phyloP scores from a whole-genome alignment of 345 rosid genomes.

The Raphanus sativus region DNA sequence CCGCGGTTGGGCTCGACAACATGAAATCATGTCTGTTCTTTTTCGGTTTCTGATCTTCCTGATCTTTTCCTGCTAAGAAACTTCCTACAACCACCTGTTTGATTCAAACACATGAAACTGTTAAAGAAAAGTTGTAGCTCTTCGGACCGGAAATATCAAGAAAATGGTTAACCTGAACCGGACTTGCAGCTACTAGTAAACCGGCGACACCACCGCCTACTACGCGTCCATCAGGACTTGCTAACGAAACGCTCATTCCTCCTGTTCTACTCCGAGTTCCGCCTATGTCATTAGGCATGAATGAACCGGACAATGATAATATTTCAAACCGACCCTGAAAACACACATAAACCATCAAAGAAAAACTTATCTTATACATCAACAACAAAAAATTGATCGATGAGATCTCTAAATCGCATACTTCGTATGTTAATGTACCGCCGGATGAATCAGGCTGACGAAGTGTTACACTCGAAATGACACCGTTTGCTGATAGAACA shows the following conservation, averaged over 20 bases:
- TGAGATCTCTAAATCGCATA: slow-evolving; percentile 16
- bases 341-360: slow-evolving; percentile 15
- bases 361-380: background rate
- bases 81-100: slow-evolving; percentile 90
- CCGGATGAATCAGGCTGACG: slow-evolving; percentile 99
- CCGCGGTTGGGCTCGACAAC: slow-evolving; percentile 38
- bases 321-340: slow-evolving; percentile 95
- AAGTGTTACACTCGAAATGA: slow-evolving; percentile 89
- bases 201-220: slow-evolving; percentile 96
- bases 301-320: slow-evolving; percentile 91
- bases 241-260: slow-evolving; percentile 94
- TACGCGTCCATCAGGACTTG: slow-evolving; percentile 95
- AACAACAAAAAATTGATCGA: background rate
- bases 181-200: slow-evolving; percentile 84
- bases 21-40: slow-evolving; percentile 54
- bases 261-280: slow-evolving; percentile 92
- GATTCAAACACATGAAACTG: slow-evolving; percentile 6
- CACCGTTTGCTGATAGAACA: slow-evolving; percentile 87
- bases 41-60: slow-evolving; percentile 63
- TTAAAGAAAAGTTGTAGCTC: background rate
- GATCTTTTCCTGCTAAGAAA: slow-evolving; percentile 66
- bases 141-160: background rate
- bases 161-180: slow-evolving; percentile 65
- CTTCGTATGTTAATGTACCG: slow-evolving; percentile 98
- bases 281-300: slow-evolving; percentile 85